Conservation (phyloP, 225 moss, liverwort and hornwort genomes). For the Pseudisothecium myosuroides region DNA sequence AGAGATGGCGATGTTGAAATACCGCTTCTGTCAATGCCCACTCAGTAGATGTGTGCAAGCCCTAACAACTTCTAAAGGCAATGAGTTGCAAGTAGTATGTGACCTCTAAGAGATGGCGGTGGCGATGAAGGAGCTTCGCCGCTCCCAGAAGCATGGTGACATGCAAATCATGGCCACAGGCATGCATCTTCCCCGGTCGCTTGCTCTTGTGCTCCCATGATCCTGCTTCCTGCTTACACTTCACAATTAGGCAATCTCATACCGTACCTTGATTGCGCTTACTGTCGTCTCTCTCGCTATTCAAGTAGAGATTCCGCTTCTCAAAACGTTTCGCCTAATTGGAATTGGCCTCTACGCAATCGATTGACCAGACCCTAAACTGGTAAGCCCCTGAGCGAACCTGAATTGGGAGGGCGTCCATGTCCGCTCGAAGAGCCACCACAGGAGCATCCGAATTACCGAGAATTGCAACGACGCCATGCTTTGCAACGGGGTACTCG, state of each 20-base stretch:
- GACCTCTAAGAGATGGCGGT: constrained; percentile 58
- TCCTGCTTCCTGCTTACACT: constrained; percentile 54
- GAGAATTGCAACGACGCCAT: constrained; percentile 69
- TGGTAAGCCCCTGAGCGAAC: constrained; percentile 9
- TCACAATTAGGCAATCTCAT: background rate
- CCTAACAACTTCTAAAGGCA: background rate
- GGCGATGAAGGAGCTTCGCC: constrained; percentile 50
- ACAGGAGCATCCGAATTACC: constrained; percentile 32
- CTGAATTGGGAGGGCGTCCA: constrained; percentile 91
- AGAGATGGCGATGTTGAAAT: constrained; percentile 20
- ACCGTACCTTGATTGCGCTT: background rate
- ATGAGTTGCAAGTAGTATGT: background rate
- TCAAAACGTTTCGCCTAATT: background rate
- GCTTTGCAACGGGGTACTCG: constrained; percentile 68
- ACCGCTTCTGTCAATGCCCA: background rate
- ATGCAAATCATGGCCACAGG: constrained; percentile 87
- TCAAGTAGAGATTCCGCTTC: background rate
- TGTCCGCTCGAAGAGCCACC: constrained; percentile 80
- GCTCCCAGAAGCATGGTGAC: constrained; percentile 71
- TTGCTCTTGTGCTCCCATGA: constrained; percentile 63
- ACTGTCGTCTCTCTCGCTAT: background rate
- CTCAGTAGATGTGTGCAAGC: background rate
- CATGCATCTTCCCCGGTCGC: constrained; percentile 63
- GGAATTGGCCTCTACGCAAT: background rate
- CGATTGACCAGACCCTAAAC: background rate